phyloP scores from a whole-genome alignment of 2,329 filamentous ascomycete species.

The Elsinoe perseae region DNA sequence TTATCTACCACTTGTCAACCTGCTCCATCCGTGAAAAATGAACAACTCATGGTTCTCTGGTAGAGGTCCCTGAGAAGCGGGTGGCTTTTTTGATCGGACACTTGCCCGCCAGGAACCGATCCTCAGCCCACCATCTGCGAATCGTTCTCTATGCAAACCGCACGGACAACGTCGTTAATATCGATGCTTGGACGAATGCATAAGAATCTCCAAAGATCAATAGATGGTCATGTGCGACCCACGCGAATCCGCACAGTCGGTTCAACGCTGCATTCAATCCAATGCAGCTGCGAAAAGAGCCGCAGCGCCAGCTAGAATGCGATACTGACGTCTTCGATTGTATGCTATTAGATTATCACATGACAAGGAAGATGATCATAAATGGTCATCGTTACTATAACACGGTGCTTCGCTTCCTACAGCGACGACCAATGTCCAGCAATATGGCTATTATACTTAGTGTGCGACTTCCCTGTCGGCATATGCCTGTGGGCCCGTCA shows the following conservation, averaged over 20 bases:
- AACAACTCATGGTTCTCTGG: background rate
- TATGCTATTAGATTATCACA: background rate
- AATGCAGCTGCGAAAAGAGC: background rate
- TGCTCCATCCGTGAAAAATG: background rate
- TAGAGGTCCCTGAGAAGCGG: background rate
- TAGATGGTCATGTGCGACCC: background rate
- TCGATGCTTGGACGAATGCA: background rate
- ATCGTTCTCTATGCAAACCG: background rate
- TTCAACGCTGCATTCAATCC: background rate
- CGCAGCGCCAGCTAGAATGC: background rate
- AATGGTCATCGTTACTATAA: no score
- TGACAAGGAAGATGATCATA: background rate
- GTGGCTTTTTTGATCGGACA: background rate
- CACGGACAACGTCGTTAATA: background rate
- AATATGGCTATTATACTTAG: no score
- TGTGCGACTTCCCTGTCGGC: background rate
- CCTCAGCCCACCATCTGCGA: background rate
- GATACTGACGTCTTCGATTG: background rate
- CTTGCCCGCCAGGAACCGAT: background rate
- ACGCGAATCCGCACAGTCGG: background rate
- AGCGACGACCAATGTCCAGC: no score
- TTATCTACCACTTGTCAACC: background rate
- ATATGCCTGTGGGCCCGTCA: background rate
- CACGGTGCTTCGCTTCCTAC: no score
- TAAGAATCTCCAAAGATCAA: background rate